Evolutionary conservation across 2,329 filamentous ascomycete genomes (phyloP).

Genomic region (Ceratocystis ficicola): DNA sequence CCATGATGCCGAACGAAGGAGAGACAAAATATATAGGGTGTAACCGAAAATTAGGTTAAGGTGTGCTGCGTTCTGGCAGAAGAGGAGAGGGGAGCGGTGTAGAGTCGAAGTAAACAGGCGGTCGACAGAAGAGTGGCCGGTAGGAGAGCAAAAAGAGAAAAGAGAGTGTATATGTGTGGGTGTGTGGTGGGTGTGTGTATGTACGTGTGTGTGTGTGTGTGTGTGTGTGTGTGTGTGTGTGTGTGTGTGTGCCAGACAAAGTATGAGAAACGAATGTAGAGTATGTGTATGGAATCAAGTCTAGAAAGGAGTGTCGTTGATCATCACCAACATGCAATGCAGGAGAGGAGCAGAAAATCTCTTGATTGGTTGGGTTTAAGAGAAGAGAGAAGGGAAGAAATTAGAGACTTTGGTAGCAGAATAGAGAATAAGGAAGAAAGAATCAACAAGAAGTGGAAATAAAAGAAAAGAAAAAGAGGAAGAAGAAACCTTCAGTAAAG

Average conservation of each 20-base stretch:
- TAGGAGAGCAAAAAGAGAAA: too few relatives aligned
- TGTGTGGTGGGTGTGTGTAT: background rate
- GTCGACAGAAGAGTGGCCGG: too few relatives aligned
- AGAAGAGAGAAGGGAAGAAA: background rate
- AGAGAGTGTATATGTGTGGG: background rate
- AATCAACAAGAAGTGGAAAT: background rate
- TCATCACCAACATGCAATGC: constrained; percentile 2
- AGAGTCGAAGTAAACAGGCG: background rate
- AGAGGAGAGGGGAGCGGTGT: background rate
- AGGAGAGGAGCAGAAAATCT: background rate
- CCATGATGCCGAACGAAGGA: constrained; percentile 21
- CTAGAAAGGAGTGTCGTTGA: constrained; percentile 5
- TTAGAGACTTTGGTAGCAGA: background rate
- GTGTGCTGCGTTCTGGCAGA: too few relatives aligned
- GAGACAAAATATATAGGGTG: background rate
- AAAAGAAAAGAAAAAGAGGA: background rate
- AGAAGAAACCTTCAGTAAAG: background rate
- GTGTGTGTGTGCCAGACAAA: background rate
- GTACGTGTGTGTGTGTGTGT: background rate
- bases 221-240: background rate
- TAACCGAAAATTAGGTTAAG: background rate
- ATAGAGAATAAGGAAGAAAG: background rate
- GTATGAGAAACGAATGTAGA: background rate
- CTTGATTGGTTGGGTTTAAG: background rate
- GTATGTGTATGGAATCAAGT: background rate